Conservation (phyloP, 75 land plant genomes). For the Pinus albicaulis region DNA sequence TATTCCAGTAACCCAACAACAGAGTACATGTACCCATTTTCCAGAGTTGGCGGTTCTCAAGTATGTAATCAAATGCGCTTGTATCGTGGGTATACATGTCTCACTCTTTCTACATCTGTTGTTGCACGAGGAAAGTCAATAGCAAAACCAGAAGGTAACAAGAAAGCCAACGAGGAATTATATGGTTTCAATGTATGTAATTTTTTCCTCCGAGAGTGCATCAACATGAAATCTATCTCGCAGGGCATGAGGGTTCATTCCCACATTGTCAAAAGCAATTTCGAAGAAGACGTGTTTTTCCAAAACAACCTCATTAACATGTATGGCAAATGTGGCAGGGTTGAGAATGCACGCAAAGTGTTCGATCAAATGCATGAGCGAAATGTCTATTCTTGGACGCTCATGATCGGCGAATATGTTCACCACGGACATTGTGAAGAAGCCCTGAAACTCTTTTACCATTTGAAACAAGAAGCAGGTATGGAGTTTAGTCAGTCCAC, state of each 20-base stretch:
- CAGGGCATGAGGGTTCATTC: constrained; percentile 33
- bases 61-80: no score
- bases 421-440: constrained; percentile 26
- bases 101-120: no score
- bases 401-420: constrained; percentile 27
- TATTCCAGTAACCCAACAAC: no score
- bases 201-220: background rate
- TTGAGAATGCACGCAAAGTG: constrained; percentile 28
- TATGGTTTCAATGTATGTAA: no score
- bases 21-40: no score
- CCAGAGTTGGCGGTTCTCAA: no score
- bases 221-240: background rate
- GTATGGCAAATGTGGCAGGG: constrained; percentile 31
- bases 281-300: constrained; percentile 24
- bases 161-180: no score
- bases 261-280: constrained; percentile 7
- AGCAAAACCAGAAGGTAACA: no score
- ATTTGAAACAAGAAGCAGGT: constrained; percentile 15
- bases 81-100: no score
- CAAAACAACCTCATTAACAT: constrained; percentile 43
- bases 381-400: constrained; percentile 47
- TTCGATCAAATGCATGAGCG: constrained; percentile 23
- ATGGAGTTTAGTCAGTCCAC: constrained; percentile 28
- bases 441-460: constrained; percentile 22
- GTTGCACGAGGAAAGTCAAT: no score